Percentiles rank a stretch among this genome's conserved stretches.
Evolutionary conservation across 768 basidiomycete genomes (phyloP).

Genomic region (Termitomyces sp.): DNA sequence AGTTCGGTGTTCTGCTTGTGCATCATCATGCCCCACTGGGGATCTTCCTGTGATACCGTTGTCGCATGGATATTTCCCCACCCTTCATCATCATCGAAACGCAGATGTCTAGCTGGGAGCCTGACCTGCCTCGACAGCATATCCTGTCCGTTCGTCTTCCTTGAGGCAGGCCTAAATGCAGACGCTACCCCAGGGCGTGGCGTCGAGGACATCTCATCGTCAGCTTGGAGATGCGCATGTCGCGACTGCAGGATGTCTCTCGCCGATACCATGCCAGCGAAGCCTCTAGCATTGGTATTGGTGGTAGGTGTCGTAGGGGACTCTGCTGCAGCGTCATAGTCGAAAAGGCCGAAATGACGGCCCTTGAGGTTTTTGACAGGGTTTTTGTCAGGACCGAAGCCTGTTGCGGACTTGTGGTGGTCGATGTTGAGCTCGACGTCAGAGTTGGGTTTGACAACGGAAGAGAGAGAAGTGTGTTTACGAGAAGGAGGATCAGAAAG

Average conservation of each 20-base stretch:
- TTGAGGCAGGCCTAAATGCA: neutral
- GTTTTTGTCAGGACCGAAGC: constrained; percentile 23
- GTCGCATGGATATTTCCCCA: neutral
- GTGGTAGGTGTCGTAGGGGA: constrained; percentile 14
- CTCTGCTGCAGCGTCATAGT: constrained; percentile 11
- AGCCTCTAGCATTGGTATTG: constrained; percentile 11
- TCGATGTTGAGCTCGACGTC: constrained; percentile 5
- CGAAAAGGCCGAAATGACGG: constrained; percentile 21
- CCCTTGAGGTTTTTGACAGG: constrained; percentile 26
- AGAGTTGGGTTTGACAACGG: constrained; percentile 4
- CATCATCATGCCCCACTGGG: constrained; percentile 5
- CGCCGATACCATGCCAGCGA: constrained; percentile 6
- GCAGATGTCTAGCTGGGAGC: neutral
- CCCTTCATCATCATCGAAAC: constrained; percentile 1
- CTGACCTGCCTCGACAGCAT: neutral
- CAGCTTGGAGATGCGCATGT: constrained; percentile 1
- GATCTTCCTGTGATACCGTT: constrained; percentile 2
- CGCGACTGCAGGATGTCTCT: constrained; percentile 17
- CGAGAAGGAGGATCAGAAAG: constrained; percentile 12
- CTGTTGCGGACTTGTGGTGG: neutral
- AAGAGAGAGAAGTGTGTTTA: constrained; percentile 8
- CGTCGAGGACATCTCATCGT: constrained; percentile 18
- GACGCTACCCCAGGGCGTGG: constrained; percentile 14
- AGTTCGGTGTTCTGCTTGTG: neutral
- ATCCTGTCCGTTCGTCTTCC: constrained; percentile 5